A percentile compares a stretch with the other conserved stretches of the same genome.
phyloP scores from a whole-genome alignment of 2,329 filamentous ascomycete genomes.

The Epichloe hybrida region DNA sequence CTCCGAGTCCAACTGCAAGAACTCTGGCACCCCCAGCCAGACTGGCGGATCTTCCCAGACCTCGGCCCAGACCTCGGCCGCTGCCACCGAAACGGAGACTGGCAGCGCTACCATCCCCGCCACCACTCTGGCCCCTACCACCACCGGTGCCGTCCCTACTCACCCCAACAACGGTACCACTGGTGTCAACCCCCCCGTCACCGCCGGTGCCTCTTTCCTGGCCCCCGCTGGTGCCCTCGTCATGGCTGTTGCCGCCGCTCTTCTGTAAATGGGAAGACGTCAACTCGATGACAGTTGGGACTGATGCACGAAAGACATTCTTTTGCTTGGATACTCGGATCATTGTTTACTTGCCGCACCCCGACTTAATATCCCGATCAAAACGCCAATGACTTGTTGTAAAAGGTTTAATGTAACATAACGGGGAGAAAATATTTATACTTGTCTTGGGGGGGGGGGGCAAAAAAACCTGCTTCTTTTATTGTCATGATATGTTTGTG shows the following conservation, averaged over 20 bases:
- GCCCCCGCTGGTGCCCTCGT: constrained; percentile 8
- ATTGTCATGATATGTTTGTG: background rate
- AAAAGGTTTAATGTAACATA: constrained; percentile 1
- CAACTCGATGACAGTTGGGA: background rate
- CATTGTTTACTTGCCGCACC: background rate
- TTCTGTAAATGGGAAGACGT: constrained; percentile 1
- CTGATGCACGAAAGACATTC: background rate
- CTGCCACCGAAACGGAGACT: constrained; percentile 1
- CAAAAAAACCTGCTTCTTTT: background rate
- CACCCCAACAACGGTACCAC: constrained; percentile 2
- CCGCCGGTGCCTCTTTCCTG: constrained; percentile 8
- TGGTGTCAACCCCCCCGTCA: constrained; percentile 5
- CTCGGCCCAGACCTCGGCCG: background rate
- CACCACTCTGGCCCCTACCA: constrained; percentile 2
- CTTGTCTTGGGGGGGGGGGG: background rate
- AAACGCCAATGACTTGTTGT: background rate
- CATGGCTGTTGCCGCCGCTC: constrained; percentile 7
- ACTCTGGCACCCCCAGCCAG: constrained; percentile 5
- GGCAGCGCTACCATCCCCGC: background rate
- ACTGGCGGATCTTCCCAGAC: background rate
- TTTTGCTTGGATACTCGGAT: background rate
- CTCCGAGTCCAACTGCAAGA: constrained; percentile 17
- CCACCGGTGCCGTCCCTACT: constrained; percentile 1
- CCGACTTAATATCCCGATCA: background rate
- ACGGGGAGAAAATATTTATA: background rate